Conservation (phyloP, 768 basidiomycete genomes). For the Clathrus columnatus region DNA sequence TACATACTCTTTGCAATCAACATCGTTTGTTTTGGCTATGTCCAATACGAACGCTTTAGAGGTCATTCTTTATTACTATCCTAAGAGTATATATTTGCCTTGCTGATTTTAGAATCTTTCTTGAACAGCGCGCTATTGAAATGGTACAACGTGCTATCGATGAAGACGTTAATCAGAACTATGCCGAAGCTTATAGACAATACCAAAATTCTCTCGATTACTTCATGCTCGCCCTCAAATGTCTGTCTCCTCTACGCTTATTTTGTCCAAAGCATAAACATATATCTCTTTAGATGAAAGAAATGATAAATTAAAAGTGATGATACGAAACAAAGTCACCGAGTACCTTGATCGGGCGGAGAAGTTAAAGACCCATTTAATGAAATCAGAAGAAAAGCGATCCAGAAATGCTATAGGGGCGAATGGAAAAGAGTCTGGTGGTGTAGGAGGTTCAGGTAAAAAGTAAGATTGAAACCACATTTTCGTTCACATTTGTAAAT, state of each 20-base stretch:
- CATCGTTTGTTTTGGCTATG: not conserved
- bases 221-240: constrained; percentile 95
- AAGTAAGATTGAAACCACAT: constrained; percentile 24
- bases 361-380: constrained; percentile 77
- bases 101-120: not conserved
- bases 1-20: not conserved
- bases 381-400: constrained; percentile 54
- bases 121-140: constrained; percentile 77
- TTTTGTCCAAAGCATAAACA: not conserved
- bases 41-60: constrained; percentile 9
- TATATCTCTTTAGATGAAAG: constrained; percentile 58
- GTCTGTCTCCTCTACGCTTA: constrained; percentile 33
- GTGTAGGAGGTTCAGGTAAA: constrained; percentile 25
- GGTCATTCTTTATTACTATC: not conserved
- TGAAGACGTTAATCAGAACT: constrained; percentile 87
- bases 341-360: constrained; percentile 93
- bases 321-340: constrained; percentile 81
- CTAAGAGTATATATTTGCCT: not conserved
- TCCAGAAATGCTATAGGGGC: constrained; percentile 42
- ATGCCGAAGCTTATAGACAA: constrained; percentile 86
- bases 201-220: constrained; percentile 96
- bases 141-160: constrained; percentile 91
- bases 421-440: constrained; percentile 36
- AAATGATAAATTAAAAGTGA: constrained; percentile 82
- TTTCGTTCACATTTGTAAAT: not conserved